A percentile compares a stretch with the other conserved stretches of the same genome.
Conservation (phyloP, 257 asterid genomes). For the Solanum chmielewskii region DNA sequence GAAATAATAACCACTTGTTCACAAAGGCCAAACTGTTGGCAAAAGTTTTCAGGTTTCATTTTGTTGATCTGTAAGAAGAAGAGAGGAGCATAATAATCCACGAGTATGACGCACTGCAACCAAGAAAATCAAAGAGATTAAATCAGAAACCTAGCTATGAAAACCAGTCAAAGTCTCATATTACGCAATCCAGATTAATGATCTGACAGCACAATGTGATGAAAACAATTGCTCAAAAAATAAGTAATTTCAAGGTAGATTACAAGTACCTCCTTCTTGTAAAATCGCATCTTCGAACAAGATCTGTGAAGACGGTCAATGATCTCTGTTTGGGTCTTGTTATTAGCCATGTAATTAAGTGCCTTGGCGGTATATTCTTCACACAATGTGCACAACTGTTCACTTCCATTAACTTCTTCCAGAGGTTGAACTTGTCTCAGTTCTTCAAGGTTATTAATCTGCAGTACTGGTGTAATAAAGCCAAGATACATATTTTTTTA, state of each 20-base stretch:
- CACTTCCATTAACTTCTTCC: constrained; percentile 22
- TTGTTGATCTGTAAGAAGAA: constrained; percentile 60
- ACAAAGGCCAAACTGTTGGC: constrained; percentile 58
- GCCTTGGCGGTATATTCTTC: constrained; percentile 65
- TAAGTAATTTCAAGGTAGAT: not conserved
- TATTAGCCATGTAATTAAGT: constrained; percentile 43
- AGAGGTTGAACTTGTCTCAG: constrained; percentile 24
- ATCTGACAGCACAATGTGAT: not conserved
- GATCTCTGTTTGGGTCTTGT: constrained; percentile 68
- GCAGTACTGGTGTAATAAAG: constrained; percentile 28
- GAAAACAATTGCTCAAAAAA: not conserved
- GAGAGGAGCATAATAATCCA: constrained; percentile 82
- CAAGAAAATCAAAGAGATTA: not conserved
- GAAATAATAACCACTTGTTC: constrained; percentile 23
- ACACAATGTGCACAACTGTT: constrained; percentile 49
- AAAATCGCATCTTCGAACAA: constrained; percentile 55
- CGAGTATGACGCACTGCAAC: constrained; percentile 69
- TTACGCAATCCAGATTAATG: not conserved
- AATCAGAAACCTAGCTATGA: not conserved
- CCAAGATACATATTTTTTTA: constrained; percentile 1
- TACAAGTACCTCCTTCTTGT: constrained; percentile 54
- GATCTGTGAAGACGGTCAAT: constrained; percentile 53
- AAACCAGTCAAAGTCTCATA: not conserved
- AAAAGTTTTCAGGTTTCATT: constrained; percentile 46
- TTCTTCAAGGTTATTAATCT: constrained; percentile 17